Evolutionary conservation across 805 yeast genomes (phyloP), one percentile per base, ranked within the genome.

Genomic region (Candida pseudoglaebosa): DNA sequence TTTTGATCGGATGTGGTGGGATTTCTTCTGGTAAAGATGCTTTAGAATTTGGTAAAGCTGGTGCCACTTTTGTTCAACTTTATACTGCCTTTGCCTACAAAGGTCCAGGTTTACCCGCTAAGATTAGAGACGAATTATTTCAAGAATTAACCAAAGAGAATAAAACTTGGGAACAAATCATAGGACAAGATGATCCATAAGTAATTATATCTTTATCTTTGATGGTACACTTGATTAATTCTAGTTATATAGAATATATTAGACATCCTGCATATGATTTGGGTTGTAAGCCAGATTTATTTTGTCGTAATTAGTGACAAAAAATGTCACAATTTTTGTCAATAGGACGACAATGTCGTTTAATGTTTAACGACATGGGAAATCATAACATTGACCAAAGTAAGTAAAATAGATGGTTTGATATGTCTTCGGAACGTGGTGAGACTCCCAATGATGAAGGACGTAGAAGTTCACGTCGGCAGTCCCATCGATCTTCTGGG

Each of bases 1-100:
- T 89, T 2, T 71, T 91, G 31, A 75, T 91, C 47, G 98, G 98
- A 24, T 89, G 96, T 63, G 98, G 98, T 41, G 98, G 98, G 48
- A 88, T 91, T 49, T 70, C 83, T n/a, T 64, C 71, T 17, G 98
- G 96, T 40, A 71, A 79, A 47, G 98, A 91, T 56, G 97, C 90
- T 0, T 66, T 90, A 35, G 97, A 90, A 48, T 91, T 82, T 61
- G 96, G 93, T 24, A 79, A 78, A 53, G 95, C 96, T 1, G 98
- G 98, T 41, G 98, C 98, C 10, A 74, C 84, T n/a, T 85, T 81
- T 57, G 79, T 91, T 35, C 85, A 91, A 61, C 59, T 89, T 39
- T 88, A 89, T 66, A 90, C 98, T 2, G 80, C 95, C 1, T 86
- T 86, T 59, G 96, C 95, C 0, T 91, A 87, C 69, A 80, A 79